Evolutionary conservation across 2,329 filamentous ascomycete species (phyloP).

Genomic region (Trichoderma lentiforme): DNA sequence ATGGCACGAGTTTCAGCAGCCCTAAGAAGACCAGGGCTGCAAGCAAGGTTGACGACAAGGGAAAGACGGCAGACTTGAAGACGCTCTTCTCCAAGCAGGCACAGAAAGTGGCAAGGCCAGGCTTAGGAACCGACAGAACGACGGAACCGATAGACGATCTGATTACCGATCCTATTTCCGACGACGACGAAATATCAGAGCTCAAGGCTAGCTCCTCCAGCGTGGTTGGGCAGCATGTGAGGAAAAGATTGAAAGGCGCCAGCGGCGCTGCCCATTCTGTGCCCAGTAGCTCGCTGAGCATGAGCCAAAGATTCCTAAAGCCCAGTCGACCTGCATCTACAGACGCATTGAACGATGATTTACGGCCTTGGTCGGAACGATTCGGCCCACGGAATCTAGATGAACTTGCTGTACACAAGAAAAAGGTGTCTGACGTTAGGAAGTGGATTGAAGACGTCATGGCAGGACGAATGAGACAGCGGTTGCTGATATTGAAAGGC

Average conservation of each 20-base stretch:
- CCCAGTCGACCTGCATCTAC: slow-evolving; percentile 35
- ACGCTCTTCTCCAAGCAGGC: slow-evolving; percentile 61
- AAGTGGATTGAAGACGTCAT: slow-evolving; percentile 78
- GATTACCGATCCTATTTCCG: slow-evolving; percentile 56
- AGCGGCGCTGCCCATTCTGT: slow-evolving; percentile 26
- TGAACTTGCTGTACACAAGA: slow-evolving; percentile 92
- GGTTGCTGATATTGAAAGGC: slow-evolving; percentile 81
- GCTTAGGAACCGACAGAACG: slow-evolving; percentile 30
- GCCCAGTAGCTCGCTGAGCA: slow-evolving; percentile 26
- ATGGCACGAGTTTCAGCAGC: slow-evolving; percentile 32
- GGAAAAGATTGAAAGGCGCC: slow-evolving; percentile 48
- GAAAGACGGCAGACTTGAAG: slow-evolving; percentile 54
- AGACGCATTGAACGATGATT: slow-evolving; percentile 47
- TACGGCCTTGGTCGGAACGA: slow-evolving; percentile 81
- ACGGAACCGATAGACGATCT: slow-evolving; percentile 42
- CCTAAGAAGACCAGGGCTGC: slow-evolving; percentile 40
- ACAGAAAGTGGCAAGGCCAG: slow-evolving; percentile 42
- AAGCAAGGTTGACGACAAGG: slow-evolving; percentile 46
- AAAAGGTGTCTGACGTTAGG: slow-evolving; percentile 82
- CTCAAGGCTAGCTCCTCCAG: slow-evolving; percentile 50
- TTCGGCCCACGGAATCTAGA: slow-evolving; percentile 73
- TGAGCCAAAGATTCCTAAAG: slow-evolving; percentile 53
- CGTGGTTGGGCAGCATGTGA: slow-evolving; percentile 53
- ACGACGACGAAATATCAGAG: slow-evolving; percentile 55
- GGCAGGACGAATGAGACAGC: slow-evolving; percentile 61